Evolutionary conservation across 768 basidiomycete genomes (phyloP), one percentile per base, ranked within the genome.

Genomic region (Amyloporia xantha): DNA sequence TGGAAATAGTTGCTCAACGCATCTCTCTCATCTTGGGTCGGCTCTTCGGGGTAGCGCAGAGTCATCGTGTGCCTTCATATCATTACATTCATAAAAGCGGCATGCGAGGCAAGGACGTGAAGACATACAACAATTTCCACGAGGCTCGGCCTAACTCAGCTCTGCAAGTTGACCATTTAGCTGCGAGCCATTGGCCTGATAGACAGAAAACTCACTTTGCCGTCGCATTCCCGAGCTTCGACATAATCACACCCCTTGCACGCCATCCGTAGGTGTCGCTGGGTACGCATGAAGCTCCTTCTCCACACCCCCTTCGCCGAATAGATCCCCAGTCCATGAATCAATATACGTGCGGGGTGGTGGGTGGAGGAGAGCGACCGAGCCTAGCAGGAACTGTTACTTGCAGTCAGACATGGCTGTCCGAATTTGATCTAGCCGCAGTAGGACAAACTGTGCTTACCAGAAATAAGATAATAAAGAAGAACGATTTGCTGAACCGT

Each of bases 221-320:
- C 2, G 95, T 97, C 52, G 77, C 93, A 63, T 97, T 97, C 37
- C 78, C 85, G 41, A 96, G 67, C 66, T 88, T 90, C n/a, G 81
- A 68, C 93, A 96, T 96, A 57, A 97, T 96, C 11, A 93, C 89
- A 1, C 76, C 78, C 86, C 69, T 3, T 67, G 63, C 6, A 66
- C 58, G 7, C 49, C 58, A 40, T 44, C 44, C 20, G 50, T 51
- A 23, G 50, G 52, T 1, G 39, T 54, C 9, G 53, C 51, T 0
- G 62, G 62, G n/a, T 60, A 51, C 4, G 49, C 47, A 30, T 56
- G 67, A 17, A 61, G 47, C 33, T 64, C 63, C 41, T 64, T 53
- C 53, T 82, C 78, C 1, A 81, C 75, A 0, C 84, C 81, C 27
- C 77, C 85, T 55, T 87, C 84, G 2, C 82, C 79, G 52, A 88